Base-by-base conservation (phyloP, 2,329 filamentous ascomycete species). In the Aspergillus melleus region DNA sequence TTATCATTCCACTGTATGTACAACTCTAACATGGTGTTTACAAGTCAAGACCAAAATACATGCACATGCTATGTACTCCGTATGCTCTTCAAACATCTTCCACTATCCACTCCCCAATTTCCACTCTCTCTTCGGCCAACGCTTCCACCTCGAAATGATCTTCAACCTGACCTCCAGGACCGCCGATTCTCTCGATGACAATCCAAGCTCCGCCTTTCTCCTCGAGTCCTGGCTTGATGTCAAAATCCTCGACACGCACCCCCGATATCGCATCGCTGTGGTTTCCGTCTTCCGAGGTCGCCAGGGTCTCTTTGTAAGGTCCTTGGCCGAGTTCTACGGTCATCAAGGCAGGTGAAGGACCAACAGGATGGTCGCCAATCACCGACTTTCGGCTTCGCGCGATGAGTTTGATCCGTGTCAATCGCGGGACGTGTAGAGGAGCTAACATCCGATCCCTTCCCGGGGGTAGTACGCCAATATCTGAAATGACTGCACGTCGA, bases 141-240 rank as follows among this genome's bases (percentile, higher is more conserved):
- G 77, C 75, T 60, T 80, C 78, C 4, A 81, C 74, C 56, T 78
- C 72, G 54, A 79, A 70, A 55, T 75, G 72, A 57, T 79, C 77
- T 56, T 77, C 73, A 11, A 78, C 74, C 58, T 79, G 76, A 83
- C 86, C 81, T 5, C 77, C 77, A 49, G 80, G 80, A 11, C 83
- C 84, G n/a, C 87, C 90, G 68, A 94, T 84, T 64, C 90, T 84
- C 76, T 97, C 92, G 47, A 97, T 79, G 6, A 96, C 88, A 55
- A 97, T 80, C 89, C 90, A 96, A 59, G 92, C 74, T 19, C 88
- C 88, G 20, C 84, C 83, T 10, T 76, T 76, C 30, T 76, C 76
- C 59, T 81, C 78, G 64, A 84, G 76, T n/a, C 79, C 82, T 0
- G 91, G 89, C 49, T 87, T 86, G 47, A 96, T 77, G 75, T 96